phyloP scores from a whole-genome alignment of 2,329 filamentous ascomycete genomes.

The Ceratocystis colombiana region DNA sequence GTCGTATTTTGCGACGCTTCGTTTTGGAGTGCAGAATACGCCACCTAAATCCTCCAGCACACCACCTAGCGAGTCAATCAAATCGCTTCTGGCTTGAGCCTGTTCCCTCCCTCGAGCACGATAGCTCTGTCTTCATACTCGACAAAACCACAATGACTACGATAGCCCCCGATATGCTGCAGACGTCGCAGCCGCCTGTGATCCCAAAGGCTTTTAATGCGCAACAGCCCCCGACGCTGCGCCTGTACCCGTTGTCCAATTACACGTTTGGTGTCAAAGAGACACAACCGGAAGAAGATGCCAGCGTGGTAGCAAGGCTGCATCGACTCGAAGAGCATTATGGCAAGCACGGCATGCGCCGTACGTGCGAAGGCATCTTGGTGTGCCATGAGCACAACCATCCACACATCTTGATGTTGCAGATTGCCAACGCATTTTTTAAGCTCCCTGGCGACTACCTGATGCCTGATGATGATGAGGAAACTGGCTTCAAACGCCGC shows the following conservation, averaged over 20 bases:
- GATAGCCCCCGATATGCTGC: slow-evolving; percentile 62
- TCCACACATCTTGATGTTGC: slow-evolving; percentile 95
- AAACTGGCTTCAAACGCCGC: slow-evolving; percentile 85
- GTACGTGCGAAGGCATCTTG: slow-evolving; percentile 91
- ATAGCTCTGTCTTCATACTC: not conserved
- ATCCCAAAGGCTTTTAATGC: slow-evolving; percentile 75
- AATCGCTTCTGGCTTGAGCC: too few relatives aligned
- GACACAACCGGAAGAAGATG: slow-evolving; percentile 94
- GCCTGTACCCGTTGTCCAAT: slow-evolving; percentile 89
- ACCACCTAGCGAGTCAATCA: too few relatives aligned
- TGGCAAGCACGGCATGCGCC: slow-evolving; percentile 81
- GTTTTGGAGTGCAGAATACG: too few relatives aligned
- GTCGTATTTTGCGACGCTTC: not conserved
- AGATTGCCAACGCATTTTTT: slow-evolving; percentile 99
- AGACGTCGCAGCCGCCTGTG: slow-evolving; percentile 68
- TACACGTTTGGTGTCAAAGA: slow-evolving; percentile 99
- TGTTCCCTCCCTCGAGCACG: not conserved
- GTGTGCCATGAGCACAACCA: slow-evolving; percentile 99
- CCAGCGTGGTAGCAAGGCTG: slow-evolving; percentile 82
- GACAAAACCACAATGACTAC: slow-evolving; percentile 58
- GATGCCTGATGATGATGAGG: slow-evolving; percentile 76
- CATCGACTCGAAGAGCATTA: slow-evolving; percentile 97
- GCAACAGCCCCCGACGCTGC: slow-evolving; percentile 81
- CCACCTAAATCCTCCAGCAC: too few relatives aligned
- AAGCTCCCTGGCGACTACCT: slow-evolving; percentile 97